Conservation (phyloP, 768 basidiomycete species). For the Hemileccinum impolitum region DNA sequence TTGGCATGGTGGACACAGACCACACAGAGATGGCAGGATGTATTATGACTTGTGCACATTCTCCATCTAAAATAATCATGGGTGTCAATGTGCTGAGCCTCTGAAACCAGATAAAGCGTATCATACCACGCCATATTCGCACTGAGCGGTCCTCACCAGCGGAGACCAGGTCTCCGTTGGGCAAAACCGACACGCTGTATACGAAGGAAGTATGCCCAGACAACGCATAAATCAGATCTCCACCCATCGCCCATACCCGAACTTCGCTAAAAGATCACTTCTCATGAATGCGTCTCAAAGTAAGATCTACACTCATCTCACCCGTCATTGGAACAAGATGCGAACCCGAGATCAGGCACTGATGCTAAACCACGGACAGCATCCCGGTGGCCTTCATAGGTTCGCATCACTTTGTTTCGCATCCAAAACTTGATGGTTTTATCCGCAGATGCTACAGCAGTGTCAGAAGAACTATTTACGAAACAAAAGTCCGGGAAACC, state of each 20-base stretch:
- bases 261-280: constrained; percentile 62
- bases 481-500: constrained; percentile 44
- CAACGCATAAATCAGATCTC: constrained; percentile 73
- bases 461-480: constrained; percentile 4
- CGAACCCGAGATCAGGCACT: constrained; percentile 86
- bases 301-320: constrained; percentile 27
- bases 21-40: constrained; percentile 98
- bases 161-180: constrained; percentile 81
- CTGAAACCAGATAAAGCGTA: constrained; percentile 5
- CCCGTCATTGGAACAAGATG: constrained; percentile 95
- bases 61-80: constrained; percentile 57
- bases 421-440: constrained; percentile 90
- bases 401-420: constrained; percentile 67
- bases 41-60: constrained; percentile 82
- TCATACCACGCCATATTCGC: constrained; percentile 83
- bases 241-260: constrained; percentile 85
- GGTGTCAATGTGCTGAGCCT: constrained; percentile 1
- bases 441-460: constrained; percentile 78
- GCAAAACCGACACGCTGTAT: constrained; percentile 81
- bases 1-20: constrained; percentile 84
- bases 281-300: constrained; percentile 1
- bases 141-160: constrained; percentile 93
- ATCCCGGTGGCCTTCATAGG: constrained; percentile 84
- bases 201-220: constrained; percentile 97
- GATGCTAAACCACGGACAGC: constrained; percentile 85